Evolutionary conservation across 2,329 filamentous ascomycete species (phyloP).

Genomic region (Cladophialophora yegresii): DNA sequence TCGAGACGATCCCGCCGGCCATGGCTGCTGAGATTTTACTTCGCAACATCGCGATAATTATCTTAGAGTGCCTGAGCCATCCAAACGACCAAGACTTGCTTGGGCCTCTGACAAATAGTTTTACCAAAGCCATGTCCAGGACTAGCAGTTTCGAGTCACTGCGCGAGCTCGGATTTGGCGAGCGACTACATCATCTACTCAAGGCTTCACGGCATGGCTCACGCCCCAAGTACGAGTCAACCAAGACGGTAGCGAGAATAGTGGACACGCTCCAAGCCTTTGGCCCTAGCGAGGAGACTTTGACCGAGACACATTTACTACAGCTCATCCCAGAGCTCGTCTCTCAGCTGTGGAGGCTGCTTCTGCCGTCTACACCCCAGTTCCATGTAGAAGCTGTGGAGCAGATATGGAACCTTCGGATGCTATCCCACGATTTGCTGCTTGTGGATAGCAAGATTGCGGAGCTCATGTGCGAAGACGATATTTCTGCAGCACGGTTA

Average conservation of each 20-base stretch:
- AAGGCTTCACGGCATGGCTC: neutral
- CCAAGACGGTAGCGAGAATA: slow-evolving; percentile 23
- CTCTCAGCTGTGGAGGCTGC: slow-evolving; percentile 72
- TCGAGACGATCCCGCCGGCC: slow-evolving; percentile 16
- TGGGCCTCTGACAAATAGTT: slow-evolving; percentile 16
- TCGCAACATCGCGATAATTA: slow-evolving; percentile 21
- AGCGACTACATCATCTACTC: slow-evolving; percentile 13
- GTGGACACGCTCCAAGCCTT: slow-evolving; percentile 28
- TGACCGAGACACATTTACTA: slow-evolving; percentile 52
- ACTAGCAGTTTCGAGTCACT: slow-evolving; percentile 19
- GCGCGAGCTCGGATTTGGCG: slow-evolving; percentile 17
- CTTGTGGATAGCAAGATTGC: slow-evolving; percentile 66
- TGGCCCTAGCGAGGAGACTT: slow-evolving; percentile 35
- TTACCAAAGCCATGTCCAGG: slow-evolving; percentile 20
- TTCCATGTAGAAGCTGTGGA: slow-evolving; percentile 92
- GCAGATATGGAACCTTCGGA: slow-evolving; percentile 81
- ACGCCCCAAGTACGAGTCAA: slow-evolving; percentile 17
- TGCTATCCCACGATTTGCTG: slow-evolving; percentile 66
- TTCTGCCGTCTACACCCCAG: slow-evolving; percentile 81
- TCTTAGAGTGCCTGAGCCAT: slow-evolving; percentile 23
- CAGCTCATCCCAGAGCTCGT: slow-evolving; percentile 68
- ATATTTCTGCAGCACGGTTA: slow-evolving; percentile 40
- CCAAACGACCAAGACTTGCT: slow-evolving; percentile 12
- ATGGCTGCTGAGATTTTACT: slow-evolving; percentile 22
- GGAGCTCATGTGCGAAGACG: slow-evolving; percentile 28